Evolutionary conservation across 2,329 filamentous ascomycete genomes (phyloP).

Genomic region (Fusarium multiceps): DNA sequence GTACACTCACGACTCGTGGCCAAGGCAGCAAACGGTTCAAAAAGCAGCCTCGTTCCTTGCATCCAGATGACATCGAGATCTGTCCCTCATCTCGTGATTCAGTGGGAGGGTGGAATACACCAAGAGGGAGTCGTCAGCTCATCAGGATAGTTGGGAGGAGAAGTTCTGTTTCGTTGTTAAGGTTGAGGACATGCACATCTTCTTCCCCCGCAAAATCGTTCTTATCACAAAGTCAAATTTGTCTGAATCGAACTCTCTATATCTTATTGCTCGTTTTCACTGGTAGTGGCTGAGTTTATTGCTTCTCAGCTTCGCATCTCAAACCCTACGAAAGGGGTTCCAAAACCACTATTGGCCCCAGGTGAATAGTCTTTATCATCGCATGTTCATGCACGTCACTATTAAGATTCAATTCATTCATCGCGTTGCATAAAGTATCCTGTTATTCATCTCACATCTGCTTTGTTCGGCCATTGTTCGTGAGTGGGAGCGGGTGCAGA

Average conservation of each 20-base stretch:
- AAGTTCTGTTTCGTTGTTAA: not conserved
- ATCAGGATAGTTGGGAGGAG: not conserved
- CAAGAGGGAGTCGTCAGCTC: conserved; percentile 17
- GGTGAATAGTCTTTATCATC: not conserved
- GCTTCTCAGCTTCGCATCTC: not conserved
- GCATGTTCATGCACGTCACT: not conserved
- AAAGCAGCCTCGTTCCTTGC: not conserved
- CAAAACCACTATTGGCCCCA: not conserved
- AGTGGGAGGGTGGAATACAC: conserved; percentile 2
- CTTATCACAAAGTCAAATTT: not conserved
- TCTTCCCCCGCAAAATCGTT: not conserved
- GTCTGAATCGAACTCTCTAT: not conserved
- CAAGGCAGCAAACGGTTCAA: conserved; percentile 8
- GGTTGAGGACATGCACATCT: not conserved
- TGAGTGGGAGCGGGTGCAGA: not conserved
- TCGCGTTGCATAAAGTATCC: not conserved
- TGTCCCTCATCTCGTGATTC: conserved; percentile 25
- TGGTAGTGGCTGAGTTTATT: not conserved
- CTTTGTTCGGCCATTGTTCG: not conserved
- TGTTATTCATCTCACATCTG: not conserved
- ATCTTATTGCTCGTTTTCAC: not conserved
- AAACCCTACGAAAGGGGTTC: not conserved
- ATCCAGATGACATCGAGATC: conserved; percentile 22
- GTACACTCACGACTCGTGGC: conserved; percentile 4
- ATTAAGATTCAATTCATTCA: not conserved